Base-by-base conservation (phyloP, 176 grass and related monocot species). In the Carex littledalei region DNA sequence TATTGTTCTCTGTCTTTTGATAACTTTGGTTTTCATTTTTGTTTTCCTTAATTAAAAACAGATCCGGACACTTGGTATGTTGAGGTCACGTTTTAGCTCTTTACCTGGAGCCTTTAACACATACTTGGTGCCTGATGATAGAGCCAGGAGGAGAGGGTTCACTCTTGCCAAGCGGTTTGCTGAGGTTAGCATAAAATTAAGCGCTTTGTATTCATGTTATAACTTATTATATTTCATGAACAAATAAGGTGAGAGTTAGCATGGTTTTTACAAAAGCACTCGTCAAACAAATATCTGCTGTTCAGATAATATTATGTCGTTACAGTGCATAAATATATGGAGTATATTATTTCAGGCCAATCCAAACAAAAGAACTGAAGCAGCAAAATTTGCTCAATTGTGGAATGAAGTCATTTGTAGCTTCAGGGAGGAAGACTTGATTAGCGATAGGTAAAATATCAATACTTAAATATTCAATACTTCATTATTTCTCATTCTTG, bases 351-450 rank as follows among this genome's bases (percentile, higher is more conserved):
- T 84, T 60, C 84, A 98, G 95, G 93, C 87, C 81, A 89, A 93
- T 82, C 93, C 95, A 64, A 98, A 88, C 89, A 98, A 98, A 88
- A 98, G 95, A 93, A 98, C 88, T 85, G 95, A 98, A 84, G 95
- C 95, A 70, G 95, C 95, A 29, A 98, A 98, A 84, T 98, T 98
- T 89, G 95, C 95, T 90, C 95, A 94, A 88, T 61, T 98, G 69
- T 98, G 95, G 95, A 98, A 98, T 89, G 92, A 98, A 84, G 89
- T 98, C 75, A 94, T 98, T 80, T 93, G 91, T 66, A 94, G 88
- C 86, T 98, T 94, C 83, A 89, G 92, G 37, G 95, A 98, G 82
- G 95, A 98, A 88, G 95, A 98, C 80, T 87, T 98, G 77, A 93
- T 98, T 90, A 98, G 90, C 77, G 91, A 98, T 90, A 93, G 91